Percentiles rank a stretch among this genome's conserved stretches.
These are phyloP conservation scores for Helianthus annuus DNA, from an alignment of 129 eudicot genomes.

Conservation along the genomic window DNA sequence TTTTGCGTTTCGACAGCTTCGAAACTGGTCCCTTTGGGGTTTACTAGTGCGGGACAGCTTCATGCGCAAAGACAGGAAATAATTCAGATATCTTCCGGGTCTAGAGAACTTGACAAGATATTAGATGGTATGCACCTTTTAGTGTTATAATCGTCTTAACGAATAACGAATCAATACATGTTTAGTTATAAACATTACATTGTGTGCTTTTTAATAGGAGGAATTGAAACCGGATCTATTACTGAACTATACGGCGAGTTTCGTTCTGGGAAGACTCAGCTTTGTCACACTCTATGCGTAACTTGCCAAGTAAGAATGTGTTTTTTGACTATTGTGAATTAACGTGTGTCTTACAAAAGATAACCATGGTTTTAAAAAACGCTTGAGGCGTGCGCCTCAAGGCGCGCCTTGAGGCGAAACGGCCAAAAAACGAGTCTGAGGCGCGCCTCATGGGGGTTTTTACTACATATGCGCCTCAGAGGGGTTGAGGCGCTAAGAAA, in stretches of 20 bases:
- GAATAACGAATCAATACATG: neutral
- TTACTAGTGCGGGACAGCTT: slow-evolving; percentile 88
- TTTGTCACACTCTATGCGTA: slow-evolving; percentile 91
- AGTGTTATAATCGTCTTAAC: neutral
- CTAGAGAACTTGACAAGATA: slow-evolving; percentile 89
- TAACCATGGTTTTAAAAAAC: too few relatives aligned
- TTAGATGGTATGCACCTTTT: slow-evolving; percentile 59
- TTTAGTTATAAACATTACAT: neutral
- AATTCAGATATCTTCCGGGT: slow-evolving; percentile 90
- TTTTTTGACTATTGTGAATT: neutral
- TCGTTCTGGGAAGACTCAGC: slow-evolving; percentile 97
- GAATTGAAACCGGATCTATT: slow-evolving; percentile 91
- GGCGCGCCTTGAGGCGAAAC: too few relatives aligned
- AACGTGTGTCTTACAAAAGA: neutral
- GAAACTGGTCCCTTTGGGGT: slow-evolving; percentile 92
- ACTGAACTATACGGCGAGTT: slow-evolving; percentile 93
- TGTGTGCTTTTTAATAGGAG: slow-evolving; percentile 47
- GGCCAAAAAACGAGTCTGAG: too few relatives aligned
- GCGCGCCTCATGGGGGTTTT: too few relatives aligned
- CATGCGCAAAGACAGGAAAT: slow-evolving; percentile 88
- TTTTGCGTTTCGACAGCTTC: slow-evolving; percentile 58
- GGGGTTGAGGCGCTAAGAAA: too few relatives aligned
- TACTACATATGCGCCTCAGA: too few relatives aligned
- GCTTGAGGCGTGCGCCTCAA: too few relatives aligned
- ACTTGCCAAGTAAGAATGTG: slow-evolving; percentile 72